These are phyloP conservation scores for Talaromyces sp. DNA, from an alignment of 2,329 filamentous ascomycete species.

Conservation along the genomic window DNA sequence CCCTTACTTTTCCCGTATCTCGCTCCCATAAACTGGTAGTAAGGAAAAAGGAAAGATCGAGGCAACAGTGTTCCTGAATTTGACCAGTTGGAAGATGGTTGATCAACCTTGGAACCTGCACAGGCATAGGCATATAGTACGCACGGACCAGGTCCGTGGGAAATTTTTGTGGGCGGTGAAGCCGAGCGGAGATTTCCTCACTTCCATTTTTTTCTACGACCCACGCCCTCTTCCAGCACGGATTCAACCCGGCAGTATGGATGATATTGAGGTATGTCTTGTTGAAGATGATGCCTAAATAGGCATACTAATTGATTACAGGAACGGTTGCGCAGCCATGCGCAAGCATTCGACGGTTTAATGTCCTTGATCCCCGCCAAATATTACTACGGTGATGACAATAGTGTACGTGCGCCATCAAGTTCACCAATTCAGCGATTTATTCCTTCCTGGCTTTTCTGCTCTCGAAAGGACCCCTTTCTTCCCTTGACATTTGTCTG, in stretches of 20 bases:
- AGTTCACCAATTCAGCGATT: constrained; percentile 6
- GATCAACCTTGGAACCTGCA: no score
- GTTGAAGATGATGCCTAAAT: background rate
- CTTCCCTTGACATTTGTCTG: constrained; percentile 14
- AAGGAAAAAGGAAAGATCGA: no score
- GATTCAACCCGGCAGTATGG: constrained; percentile 30
- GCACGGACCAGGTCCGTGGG: constrained; percentile 20
- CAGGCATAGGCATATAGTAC: background rate
- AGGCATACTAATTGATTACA: constrained; percentile 31
- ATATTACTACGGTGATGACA: constrained; percentile 86
- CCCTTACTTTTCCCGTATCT: no score
- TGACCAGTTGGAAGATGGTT: no score
- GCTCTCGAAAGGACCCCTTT: constrained; percentile 10
- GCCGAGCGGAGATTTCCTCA: constrained; percentile 42
- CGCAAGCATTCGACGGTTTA: constrained; percentile 82
- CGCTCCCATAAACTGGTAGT: no score
- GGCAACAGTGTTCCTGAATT: no score
- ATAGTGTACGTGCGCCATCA: constrained; percentile 64
- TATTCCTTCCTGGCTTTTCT: constrained; percentile 14
- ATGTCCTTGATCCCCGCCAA: constrained; percentile 87
- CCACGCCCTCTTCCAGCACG: constrained; percentile 19
- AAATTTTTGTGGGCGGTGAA: constrained; percentile 31
- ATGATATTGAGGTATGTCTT: constrained; percentile 44
- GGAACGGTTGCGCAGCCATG: constrained; percentile 55
- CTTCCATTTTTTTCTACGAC: constrained; percentile 43